Percentiles rank a stretch among this genome's conserved stretches.
These are phyloP conservation scores for Mariannaea sp. DNA, from an alignment of 2,329 filamentous ascomycete species.

Conservation along the genomic window DNA sequence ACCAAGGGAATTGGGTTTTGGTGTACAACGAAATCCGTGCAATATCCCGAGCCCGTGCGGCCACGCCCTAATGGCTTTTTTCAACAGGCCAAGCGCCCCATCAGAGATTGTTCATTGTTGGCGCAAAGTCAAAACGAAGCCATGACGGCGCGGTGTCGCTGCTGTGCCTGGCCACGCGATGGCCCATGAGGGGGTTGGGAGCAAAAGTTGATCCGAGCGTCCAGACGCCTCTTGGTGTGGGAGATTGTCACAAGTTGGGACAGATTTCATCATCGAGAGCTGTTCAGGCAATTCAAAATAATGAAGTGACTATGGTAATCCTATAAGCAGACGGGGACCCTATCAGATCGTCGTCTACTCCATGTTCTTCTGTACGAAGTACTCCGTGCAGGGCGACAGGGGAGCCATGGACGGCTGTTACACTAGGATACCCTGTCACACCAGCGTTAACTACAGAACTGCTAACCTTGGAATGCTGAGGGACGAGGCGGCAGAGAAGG, in stretches of 20 bases:
- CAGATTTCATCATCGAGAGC: constrained; percentile 25
- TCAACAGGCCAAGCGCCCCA: constrained; percentile 7
- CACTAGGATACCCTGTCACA: constrained; percentile 16
- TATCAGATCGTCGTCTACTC: constrained; percentile 34
- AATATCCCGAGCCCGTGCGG: constrained; percentile 4
- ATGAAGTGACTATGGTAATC: too few species aligned
- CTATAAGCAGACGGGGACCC: too few species aligned
- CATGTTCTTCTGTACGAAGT: constrained; percentile 11
- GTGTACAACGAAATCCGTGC: constrained; percentile 9
- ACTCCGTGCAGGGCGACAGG: constrained; percentile 6
- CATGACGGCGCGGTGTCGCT: constrained; percentile 24
- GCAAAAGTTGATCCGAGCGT: constrained; percentile 34
- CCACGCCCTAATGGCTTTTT: constrained; percentile 9
- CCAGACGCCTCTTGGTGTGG: constrained; percentile 28
- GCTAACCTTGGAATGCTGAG: not conserved
- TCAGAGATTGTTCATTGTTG: constrained; percentile 20
- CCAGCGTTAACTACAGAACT: constrained; percentile 5
- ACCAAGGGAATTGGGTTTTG: not conserved
- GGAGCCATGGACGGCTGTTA: constrained; percentile 15
- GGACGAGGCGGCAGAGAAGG: not conserved
- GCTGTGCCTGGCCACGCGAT: constrained; percentile 37
- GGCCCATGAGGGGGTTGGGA: constrained; percentile 33
- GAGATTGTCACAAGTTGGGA: constrained; percentile 32
- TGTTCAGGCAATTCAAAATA: constrained; percentile 20
- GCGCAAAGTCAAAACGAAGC: constrained; percentile 29